A percentile compares a stretch with the other conserved stretches of the same genome.
Evolutionary conservation across 148 eudicot species (phyloP).

Genomic region (Vaccinium darrowii): DNA sequence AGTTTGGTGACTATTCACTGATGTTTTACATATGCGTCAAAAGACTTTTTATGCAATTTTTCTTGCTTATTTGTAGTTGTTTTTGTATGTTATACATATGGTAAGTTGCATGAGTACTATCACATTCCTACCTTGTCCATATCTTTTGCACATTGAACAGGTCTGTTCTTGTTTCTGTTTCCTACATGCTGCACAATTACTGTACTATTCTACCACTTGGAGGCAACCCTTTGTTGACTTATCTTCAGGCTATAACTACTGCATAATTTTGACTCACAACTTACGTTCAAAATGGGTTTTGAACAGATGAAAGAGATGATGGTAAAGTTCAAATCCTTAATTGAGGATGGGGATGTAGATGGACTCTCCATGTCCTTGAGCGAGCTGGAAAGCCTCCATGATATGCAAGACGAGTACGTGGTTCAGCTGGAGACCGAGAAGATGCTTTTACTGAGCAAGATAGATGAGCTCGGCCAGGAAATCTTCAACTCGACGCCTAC

Average conservation of each 20-base stretch:
- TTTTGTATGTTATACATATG: neutral
- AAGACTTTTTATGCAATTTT: neutral
- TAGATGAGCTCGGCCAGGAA: constrained; percentile 83
- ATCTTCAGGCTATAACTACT: neutral
- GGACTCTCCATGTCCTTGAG: constrained; percentile 41
- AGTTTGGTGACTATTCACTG: neutral
- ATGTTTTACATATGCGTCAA: neutral
- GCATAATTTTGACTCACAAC: neutral
- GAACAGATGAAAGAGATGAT: constrained; percentile 73
- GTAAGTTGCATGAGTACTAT: neutral
- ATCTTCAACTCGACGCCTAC: constrained; percentile 54
- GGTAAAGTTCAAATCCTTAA: constrained; percentile 49
- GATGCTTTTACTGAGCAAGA: constrained; percentile 69
- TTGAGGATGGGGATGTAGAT: constrained; percentile 56
- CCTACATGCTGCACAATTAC: neutral
- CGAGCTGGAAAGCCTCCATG: constrained; percentile 80
- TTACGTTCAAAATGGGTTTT: constrained; percentile 13
- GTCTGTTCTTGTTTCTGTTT: neutral
- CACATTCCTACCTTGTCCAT: neutral
- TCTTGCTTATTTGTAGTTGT: neutral
- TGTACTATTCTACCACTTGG: neutral
- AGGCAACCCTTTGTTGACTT: neutral
- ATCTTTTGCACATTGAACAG: neutral
- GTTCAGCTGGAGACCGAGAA: constrained; percentile 86
- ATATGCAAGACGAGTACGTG: constrained; percentile 71